phyloP scores from a whole-genome alignment of 2,329 filamentous ascomycete genomes.

The Pestalotiopsis sp. region DNA sequence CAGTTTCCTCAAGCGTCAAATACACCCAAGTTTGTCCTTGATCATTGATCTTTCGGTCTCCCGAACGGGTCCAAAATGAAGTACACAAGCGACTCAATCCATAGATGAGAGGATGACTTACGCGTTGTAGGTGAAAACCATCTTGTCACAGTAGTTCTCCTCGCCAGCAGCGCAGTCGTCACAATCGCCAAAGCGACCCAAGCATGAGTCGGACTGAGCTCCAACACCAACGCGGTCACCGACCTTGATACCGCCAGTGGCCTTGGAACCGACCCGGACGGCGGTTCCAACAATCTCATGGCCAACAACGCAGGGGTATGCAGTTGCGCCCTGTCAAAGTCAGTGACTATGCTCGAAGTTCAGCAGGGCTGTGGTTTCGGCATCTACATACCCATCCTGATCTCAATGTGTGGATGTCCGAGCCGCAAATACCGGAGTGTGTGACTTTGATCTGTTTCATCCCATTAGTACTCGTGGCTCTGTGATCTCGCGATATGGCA shows the following conservation, averaged over 20 bases:
- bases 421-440: slow-evolving; percentile 5
- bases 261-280: slow-evolving; percentile 39
- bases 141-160: slow-evolving; percentile 25
- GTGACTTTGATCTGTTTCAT: slow-evolving; percentile 7
- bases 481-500: not conserved
- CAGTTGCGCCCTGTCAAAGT: not conserved
- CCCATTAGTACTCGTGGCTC: not conserved
- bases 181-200: slow-evolving; percentile 29
- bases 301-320: slow-evolving; percentile 35
- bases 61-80: not conserved
- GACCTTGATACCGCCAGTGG: slow-evolving; percentile 40
- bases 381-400: not conserved
- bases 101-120: slow-evolving; percentile 19
- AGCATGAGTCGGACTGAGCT: slow-evolving; percentile 47
- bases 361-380: not conserved
- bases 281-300: slow-evolving; percentile 52
- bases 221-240: slow-evolving; percentile 57
- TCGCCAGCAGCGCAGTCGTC: slow-evolving; percentile 19
- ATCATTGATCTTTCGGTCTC: not conserved
- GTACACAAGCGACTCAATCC: not conserved
- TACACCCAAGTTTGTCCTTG: too few relatives aligned
- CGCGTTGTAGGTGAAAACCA: slow-evolving; percentile 45
- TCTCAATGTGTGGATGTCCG: slow-evolving; percentile 4
- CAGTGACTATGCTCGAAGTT: not conserved
- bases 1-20: too few relatives aligned